Percentiles rank a stretch among this genome's conserved stretches.
These are phyloP conservation scores for rapeseed (Brassica napus) DNA, from an alignment of 345 rosid genomes.

Conservation along the genomic window Da-Ae NC_063436.1:15779501-15780000, in stretches of 20 bases:
- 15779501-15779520: neutral
- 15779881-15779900: neutral
- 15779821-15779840: neutral
- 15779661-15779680: neutral
- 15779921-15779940: conserved; percentile 37
- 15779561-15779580: neutral
- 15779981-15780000: conserved; percentile 86
- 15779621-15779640: neutral
- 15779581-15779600: neutral
- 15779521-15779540: neutral
- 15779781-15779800: neutral
- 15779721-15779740: neutral
- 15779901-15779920: conserved; percentile 11
- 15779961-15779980: conserved; percentile 38
- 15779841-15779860: neutral
- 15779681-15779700: neutral
- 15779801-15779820: neutral
- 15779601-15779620: neutral
- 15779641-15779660: neutral
- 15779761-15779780: neutral
- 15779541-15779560: neutral
- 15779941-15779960: neutral
- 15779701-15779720: neutral
- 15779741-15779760: neutral
- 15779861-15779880: conserved; percentile 2